Evolutionary conservation across 805 yeast species (phyloP).

Genomic region (Lipomyces sp.): DNA sequence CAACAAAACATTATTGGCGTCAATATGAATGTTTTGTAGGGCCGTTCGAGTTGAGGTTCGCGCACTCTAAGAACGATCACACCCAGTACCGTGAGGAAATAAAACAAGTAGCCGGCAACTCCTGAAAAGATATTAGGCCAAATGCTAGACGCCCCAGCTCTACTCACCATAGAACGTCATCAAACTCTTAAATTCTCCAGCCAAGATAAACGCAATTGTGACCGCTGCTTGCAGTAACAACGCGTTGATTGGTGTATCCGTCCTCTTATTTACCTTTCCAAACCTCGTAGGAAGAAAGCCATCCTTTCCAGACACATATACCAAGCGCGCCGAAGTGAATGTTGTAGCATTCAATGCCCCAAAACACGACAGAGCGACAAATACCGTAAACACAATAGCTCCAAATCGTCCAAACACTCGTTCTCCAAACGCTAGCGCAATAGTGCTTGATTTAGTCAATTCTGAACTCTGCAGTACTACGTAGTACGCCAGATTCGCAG

Average conservation of each 20-base stretch:
- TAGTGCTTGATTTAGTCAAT: constrained; percentile 45
- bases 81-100: constrained; percentile 46
- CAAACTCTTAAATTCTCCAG: constrained; percentile 48
- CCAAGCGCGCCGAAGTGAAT: constrained; percentile 47
- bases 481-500: constrained; percentile 50
- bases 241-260: constrained; percentile 47
- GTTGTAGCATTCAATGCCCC: constrained; percentile 51
- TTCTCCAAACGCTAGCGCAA: constrained; percentile 46
- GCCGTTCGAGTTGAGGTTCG: constrained; percentile 47
- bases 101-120: constrained; percentile 35
- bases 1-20: constrained; percentile 49
- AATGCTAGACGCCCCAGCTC: constrained; percentile 20
- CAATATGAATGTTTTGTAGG: constrained; percentile 46
- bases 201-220: constrained; percentile 44
- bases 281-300: constrained; percentile 45
- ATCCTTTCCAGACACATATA: constrained; percentile 47
- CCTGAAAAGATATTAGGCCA: constrained; percentile 31
- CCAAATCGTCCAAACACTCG: constrained; percentile 43
- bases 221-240: constrained; percentile 44
- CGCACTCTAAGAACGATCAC: constrained; percentile 45
- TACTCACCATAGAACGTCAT: constrained; percentile 44
- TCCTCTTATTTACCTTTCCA: constrained; percentile 34
- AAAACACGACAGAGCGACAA: constrained; percentile 49
- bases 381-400: constrained; percentile 43
- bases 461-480: constrained; percentile 77